Evolutionary conservation across 192 early-diverging fungal genomes (phyloP), one percentile per base, ranked within the genome.

Genomic region (Cladochytrium replicatum): DNA sequence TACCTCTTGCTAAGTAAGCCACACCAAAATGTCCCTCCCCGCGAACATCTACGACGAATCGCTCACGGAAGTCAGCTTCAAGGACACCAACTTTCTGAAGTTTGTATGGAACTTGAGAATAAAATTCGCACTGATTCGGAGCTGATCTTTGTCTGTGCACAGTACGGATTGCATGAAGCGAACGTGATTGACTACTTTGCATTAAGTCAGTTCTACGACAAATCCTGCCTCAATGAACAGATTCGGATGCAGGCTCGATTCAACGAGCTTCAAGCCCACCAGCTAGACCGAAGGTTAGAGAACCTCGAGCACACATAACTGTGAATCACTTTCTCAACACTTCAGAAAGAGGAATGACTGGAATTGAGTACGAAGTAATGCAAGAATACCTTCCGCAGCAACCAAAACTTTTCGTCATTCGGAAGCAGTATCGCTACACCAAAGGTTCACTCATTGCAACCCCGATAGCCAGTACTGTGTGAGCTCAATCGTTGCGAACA

Each of bases 151-250:
- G 1, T 7, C 28, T 15, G 24, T 5, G 6, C 3, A 13, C 45
- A 69, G 60, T 55, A 42, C 37, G 66, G 68, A n/a, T 64, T 75
- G 8, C 28, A 48, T 26, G 58, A 69, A 21, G 31, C 55, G 39
- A 72, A 69, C 30, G 55, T 57, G 7, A 45, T 75, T 19, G 60
- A 63, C 6, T 75, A 75, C 56, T 75, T 75, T 53, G 39, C 59
- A n/a, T 38, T 41, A 7, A 39, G 41, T 4, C 69, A 65, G 42
- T 75, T 75, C 62, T 75, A 67, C 46, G 73, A 75, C 64, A 51
- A 52, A 23, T 52, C 57, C 2, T 72, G 48, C 37, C 61, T 69
- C 39, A 71, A 75, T 39, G 69, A 69, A 29, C 49, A 62, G 45
- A 23, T 75, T 2, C 44, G 34, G 3, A 75, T 75, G 73, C 73